phyloP scores from a whole-genome alignment of 202 grass and related monocot species.

The Eragrostis tef region DNA sequence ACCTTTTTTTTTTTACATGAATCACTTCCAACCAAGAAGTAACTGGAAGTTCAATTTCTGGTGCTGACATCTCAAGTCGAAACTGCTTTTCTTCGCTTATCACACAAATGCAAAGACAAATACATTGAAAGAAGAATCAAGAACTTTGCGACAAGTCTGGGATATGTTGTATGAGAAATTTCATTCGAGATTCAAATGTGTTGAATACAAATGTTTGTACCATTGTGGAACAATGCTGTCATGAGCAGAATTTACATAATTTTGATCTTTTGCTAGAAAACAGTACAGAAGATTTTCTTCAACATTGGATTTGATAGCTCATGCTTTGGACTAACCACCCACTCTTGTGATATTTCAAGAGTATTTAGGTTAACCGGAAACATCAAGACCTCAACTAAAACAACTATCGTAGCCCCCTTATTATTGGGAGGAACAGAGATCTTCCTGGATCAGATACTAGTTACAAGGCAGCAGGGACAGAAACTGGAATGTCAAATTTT shows the following conservation, averaged over 20 bases:
- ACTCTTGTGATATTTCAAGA: background rate
- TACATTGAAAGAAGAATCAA: too few species aligned
- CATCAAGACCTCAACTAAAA: constrained; percentile 34
- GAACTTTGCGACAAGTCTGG: background rate
- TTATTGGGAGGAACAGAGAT: constrained; percentile 11
- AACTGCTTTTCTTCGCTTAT: too few species aligned
- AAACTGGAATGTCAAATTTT: background rate
- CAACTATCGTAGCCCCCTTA: constrained; percentile 31
- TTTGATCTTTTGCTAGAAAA: constrained; percentile 21
- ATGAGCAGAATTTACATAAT: constrained; percentile 46
- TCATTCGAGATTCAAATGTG: constrained; percentile 42
- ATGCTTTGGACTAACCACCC: background rate
- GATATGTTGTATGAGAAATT: background rate
- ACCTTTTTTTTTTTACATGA: background rate
- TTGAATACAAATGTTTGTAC: constrained; percentile 38
- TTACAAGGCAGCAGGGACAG: constrained; percentile 22
- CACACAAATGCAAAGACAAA: too few species aligned
- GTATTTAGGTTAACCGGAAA: constrained; percentile 19
- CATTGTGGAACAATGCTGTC: constrained; percentile 45
- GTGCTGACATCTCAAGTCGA: too few species aligned
- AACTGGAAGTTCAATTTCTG: too few species aligned
- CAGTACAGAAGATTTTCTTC: constrained; percentile 13
- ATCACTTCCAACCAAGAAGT: background rate
- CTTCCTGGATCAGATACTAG: constrained; percentile 19
- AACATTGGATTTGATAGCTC: constrained; percentile 11